Conservation (phyloP, 768 basidiomycete species). For the Lanmaoa rubissima region DNA sequence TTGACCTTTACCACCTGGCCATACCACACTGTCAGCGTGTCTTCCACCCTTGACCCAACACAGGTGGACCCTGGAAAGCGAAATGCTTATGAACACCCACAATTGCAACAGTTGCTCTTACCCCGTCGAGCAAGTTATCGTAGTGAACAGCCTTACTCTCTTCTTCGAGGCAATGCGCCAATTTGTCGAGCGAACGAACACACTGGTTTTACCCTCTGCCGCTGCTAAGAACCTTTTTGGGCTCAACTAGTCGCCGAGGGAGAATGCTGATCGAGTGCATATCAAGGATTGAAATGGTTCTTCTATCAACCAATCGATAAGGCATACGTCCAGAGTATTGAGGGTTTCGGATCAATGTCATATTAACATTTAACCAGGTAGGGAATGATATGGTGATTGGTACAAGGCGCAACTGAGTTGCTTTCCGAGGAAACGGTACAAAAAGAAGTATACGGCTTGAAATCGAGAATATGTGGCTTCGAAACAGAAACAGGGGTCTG, state of each 20-base stretch:
- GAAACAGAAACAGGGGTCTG: not conserved
- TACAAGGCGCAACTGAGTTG: not conserved
- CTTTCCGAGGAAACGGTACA: not conserved
- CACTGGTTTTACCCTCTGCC: not conserved
- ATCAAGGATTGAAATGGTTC: not conserved
- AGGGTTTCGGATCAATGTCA: not conserved
- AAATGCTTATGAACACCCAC: not conserved
- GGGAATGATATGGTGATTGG: not conserved
- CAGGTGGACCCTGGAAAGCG: not conserved
- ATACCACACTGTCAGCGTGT: constrained; percentile 27
- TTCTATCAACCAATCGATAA: not conserved
- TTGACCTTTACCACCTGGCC: not conserved
- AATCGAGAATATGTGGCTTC: not conserved
- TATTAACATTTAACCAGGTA: not conserved
- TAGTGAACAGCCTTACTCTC: constrained; percentile 9
- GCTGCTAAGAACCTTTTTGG: not conserved
- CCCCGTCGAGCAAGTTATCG: not conserved
- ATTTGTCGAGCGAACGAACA: not conserved
- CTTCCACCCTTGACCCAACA: constrained; percentile 32
- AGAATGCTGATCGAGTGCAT: constrained; percentile 1
- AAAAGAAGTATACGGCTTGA: not conserved
- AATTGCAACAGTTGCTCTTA: not conserved
- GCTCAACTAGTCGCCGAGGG: not conserved
- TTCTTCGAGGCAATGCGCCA: constrained; percentile 5
- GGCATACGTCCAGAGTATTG: not conserved